Conservation (phyloP, 2,329 filamentous ascomycete species). For the Blastomyces silverae region DNA sequence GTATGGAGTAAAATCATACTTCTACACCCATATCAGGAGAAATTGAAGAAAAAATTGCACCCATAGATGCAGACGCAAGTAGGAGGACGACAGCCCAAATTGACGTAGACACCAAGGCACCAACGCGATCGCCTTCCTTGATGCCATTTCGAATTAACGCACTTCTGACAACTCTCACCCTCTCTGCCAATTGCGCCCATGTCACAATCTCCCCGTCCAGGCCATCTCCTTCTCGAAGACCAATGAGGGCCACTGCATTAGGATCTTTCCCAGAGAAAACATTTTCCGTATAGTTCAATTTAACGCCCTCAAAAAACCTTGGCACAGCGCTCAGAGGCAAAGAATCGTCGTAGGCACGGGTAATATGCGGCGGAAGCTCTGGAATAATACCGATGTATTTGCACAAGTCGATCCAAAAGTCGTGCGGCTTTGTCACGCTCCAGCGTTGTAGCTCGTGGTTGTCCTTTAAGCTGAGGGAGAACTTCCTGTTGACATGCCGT, state of each 20-base stretch:
- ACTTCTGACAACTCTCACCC: conserved; percentile 34
- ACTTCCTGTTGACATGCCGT: conserved; percentile 19
- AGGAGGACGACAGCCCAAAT: conserved; percentile 40
- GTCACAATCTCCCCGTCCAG: conserved; percentile 36
- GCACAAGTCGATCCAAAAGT: conserved; percentile 43
- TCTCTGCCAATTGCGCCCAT: conserved; percentile 37
- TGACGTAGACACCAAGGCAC: conserved; percentile 40
- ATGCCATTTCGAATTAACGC: conserved; percentile 36
- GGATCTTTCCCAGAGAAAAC: conserved; percentile 32
- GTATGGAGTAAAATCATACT: conserved; percentile 18
- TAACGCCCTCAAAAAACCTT: conserved; percentile 35
- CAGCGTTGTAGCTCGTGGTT: conserved; percentile 38
- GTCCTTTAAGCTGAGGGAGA: conserved; percentile 16
- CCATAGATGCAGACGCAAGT: conserved; percentile 38
- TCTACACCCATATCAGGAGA: conserved; percentile 40
- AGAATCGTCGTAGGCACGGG: conserved; percentile 35
- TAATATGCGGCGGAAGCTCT: conserved; percentile 28
- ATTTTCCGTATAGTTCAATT: conserved; percentile 40
- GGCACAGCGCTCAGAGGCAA: conserved; percentile 35
- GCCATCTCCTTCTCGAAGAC: conserved; percentile 35
- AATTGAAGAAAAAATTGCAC: conserved; percentile 42
- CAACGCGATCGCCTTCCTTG: conserved; percentile 36
- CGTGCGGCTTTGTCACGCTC: conserved; percentile 36
- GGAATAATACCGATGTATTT: conserved; percentile 35
- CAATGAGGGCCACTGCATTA: conserved; percentile 35